Percentiles rank a stretch among this genome's conserved stretches.
Evolutionary conservation across 2,329 filamentous ascomycete genomes (phyloP).

Genomic region (Nigrograna mackinnonii): DNA sequence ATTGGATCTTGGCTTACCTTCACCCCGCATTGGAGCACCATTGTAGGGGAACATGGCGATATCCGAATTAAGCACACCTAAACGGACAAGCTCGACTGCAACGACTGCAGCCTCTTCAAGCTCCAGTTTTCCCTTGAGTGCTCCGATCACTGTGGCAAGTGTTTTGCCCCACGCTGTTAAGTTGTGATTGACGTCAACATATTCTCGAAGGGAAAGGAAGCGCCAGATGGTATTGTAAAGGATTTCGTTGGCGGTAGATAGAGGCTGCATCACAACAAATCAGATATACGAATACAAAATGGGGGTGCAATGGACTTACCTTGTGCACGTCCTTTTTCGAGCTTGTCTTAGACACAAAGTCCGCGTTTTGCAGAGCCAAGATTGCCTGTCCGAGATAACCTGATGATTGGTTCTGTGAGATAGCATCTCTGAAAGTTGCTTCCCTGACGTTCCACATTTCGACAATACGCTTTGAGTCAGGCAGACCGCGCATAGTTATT

Average conservation of each 20-base stretch:
- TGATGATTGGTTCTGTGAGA: conserved; percentile 27
- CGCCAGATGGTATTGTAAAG: conserved; percentile 80
- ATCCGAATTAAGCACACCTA: conserved; percentile 75
- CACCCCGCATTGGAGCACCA: conserved; percentile 62
- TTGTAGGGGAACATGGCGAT: conserved; percentile 62
- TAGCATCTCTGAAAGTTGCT: conserved; percentile 52
- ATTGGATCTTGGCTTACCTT: conserved; percentile 24
- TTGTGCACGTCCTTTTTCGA: conserved; percentile 54
- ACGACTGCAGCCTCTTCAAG: conserved; percentile 80
- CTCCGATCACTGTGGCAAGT: conserved; percentile 69
- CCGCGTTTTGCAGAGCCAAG: conserved; percentile 67
- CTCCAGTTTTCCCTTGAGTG: conserved; percentile 60
- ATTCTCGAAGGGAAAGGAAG: conserved; percentile 86
- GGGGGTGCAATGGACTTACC: conserved; percentile 25
- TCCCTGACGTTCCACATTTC: conserved; percentile 76
- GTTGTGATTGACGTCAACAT: conserved; percentile 77
- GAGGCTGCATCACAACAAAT: not conserved
- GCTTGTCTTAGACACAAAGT: conserved; percentile 72
- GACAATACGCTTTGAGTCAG: conserved; percentile 58
- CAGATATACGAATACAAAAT: too few species aligned
- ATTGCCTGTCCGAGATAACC: conserved; percentile 53
- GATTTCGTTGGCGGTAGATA: conserved; percentile 60
- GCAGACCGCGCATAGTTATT: conserved; percentile 62
- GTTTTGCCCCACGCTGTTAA: conserved; percentile 82
- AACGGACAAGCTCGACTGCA: conserved; percentile 81